Conservation (phyloP, 306 rosid species). For the Trifolium fragiferum region DNA sequence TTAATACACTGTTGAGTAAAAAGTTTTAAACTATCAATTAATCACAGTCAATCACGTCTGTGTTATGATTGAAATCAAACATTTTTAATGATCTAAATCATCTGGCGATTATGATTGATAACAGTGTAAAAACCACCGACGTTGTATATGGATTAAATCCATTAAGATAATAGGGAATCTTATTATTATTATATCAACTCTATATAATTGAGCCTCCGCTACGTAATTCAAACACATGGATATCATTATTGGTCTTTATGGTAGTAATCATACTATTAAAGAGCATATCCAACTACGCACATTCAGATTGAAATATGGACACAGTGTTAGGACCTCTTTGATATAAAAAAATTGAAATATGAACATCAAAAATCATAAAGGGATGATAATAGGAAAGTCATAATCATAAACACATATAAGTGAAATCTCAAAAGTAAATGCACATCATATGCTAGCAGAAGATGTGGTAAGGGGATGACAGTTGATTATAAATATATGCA, state of each 20-base stretch:
- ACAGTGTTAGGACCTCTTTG: no score
- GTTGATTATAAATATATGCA: conserved; percentile 9
- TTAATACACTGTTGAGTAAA: not conserved
- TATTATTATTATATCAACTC: not conserved
- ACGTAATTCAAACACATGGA: not conserved
- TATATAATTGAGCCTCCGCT: not conserved
- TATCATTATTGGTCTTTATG: conserved; percentile 10
- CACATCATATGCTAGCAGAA: conserved; percentile 29
- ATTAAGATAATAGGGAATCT: not conserved
- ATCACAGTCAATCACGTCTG: not conserved
- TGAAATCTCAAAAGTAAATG: not conserved
- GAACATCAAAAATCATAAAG: conserved; percentile 7
- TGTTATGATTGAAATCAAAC: no score
- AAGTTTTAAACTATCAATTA: not conserved
- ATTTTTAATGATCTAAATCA: not conserved
- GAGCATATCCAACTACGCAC: conserved; percentile 17
- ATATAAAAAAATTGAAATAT: not conserved
- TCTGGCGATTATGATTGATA: not conserved
- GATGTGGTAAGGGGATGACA: conserved; percentile 19
- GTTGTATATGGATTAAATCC: not conserved
- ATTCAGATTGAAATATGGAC: not conserved
- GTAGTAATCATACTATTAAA: conserved; percentile 14
- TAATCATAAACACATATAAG: not conserved
- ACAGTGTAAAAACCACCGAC: not conserved
- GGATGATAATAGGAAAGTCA: not conserved